phyloP scores from a whole-genome alignment of 2,329 filamentous ascomycete genomes.

The Penicillium sp. region DNA sequence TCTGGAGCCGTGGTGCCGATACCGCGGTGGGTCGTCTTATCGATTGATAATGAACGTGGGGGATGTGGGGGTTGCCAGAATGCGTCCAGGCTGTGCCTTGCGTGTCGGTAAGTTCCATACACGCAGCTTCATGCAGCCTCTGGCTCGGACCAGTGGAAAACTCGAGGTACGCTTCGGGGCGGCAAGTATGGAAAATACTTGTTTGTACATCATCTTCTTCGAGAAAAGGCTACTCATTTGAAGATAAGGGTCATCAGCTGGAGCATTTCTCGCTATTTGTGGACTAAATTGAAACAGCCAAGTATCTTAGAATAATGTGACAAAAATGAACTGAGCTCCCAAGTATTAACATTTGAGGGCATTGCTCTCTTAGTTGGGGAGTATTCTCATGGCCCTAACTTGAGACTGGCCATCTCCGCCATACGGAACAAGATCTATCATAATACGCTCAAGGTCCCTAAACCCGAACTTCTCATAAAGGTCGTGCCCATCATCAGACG shows the following conservation, averaged over 20 bases:
- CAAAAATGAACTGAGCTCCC: background rate
- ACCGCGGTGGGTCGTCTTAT: background rate
- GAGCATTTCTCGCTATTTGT: background rate
- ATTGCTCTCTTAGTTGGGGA: background rate
- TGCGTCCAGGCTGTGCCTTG: background rate
- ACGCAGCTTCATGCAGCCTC: background rate
- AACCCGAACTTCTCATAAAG: conserved; percentile 32
- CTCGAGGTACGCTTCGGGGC: too few species aligned
- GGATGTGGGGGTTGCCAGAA: background rate
- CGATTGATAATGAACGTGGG: background rate
- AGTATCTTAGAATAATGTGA: background rate
- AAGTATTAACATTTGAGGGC: too few species aligned
- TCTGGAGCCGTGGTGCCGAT: background rate
- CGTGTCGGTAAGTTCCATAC: background rate
- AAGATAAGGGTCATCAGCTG: background rate
- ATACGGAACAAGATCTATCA: conserved; percentile 15
- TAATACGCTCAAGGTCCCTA: conserved; percentile 16
- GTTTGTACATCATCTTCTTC: too few species aligned
- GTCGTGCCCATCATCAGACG: conserved; percentile 22
- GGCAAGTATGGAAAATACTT: too few species aligned
- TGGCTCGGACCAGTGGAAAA: background rate
- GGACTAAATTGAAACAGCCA: background rate
- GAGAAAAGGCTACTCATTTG: background rate
- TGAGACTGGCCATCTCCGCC: conserved; percentile 10
- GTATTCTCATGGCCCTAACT: conserved; percentile 12